phyloP scores from a whole-genome alignment of 148 eudicot genomes.

The Rhododendron vialii region DNA sequence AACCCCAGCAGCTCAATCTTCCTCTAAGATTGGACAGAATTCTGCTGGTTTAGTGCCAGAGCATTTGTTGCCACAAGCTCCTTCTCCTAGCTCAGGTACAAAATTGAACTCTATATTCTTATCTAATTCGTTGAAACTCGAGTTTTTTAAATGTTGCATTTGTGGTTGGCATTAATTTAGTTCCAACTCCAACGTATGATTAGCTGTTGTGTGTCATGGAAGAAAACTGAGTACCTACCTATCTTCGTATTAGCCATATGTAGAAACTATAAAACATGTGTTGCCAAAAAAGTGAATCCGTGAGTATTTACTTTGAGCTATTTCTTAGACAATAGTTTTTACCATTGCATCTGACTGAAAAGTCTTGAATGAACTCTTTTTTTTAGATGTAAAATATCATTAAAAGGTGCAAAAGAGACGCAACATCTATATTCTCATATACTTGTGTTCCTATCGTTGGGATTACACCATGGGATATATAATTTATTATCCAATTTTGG shows the following conservation, averaged over 20 bases:
- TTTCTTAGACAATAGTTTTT: not conserved
- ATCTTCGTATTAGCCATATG: not conserved
- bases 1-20: conserved; percentile 32
- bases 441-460: too few species aligned
- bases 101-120: not conserved
- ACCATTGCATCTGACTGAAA: not conserved
- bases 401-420: not conserved
- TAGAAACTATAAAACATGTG: not conserved
- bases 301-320: not conserved
- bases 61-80: conserved; percentile 40
- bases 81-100: conserved; percentile 81
- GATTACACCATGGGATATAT: not conserved
- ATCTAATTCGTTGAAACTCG: not conserved
- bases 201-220: not conserved
- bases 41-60: conserved; percentile 29
- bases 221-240: not conserved
- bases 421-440: not conserved
- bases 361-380: not conserved
- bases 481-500: not conserved
- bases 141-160: not conserved
- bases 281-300: not conserved
- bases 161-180: not conserved
- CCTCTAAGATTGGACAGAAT: conserved; percentile 37
- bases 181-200: not conserved
- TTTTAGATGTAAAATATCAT: not conserved